Conservation (phyloP, 441 rosid genomes). For the Biscutella laevigata region DNA sequence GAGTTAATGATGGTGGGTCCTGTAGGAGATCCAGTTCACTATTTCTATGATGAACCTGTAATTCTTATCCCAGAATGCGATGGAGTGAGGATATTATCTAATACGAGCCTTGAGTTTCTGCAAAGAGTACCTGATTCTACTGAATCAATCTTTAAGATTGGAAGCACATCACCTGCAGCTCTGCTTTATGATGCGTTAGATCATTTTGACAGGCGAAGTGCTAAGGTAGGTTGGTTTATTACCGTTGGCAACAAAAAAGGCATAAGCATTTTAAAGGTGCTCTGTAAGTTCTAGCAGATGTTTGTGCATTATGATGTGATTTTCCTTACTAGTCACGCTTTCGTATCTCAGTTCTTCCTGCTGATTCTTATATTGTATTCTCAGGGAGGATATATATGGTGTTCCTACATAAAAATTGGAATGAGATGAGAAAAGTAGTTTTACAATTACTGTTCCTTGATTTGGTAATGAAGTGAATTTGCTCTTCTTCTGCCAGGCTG, state of each 20-base stretch:
- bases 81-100: slow-evolving; percentile 89
- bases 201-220: slow-evolving; percentile 93
- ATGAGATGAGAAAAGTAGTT: background rate
- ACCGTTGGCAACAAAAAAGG: background rate
- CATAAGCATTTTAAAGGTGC: background rate
- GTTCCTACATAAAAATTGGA: background rate
- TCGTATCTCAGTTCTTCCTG: background rate
- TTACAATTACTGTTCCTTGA: background rate
- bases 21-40: slow-evolving; percentile 68
- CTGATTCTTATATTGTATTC: background rate
- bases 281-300: slow-evolving; percentile 1
- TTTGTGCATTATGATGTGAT: background rate
- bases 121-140: slow-evolving; percentile 98
- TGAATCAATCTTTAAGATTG: slow-evolving; percentile 86
- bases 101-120: slow-evolving; percentile 78
- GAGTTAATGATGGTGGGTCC: slow-evolving; percentile 95
- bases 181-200: slow-evolving; percentile 89
- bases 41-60: slow-evolving; percentile 80
- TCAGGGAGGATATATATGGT: background rate
- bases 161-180: slow-evolving; percentile 94
- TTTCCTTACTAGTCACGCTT: background rate
- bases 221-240: slow-evolving; percentile 57
- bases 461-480: slow-evolving; percentile 12
- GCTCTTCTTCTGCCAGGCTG: slow-evolving; percentile 59
- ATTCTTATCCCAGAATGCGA: slow-evolving; percentile 91